Evolutionary conservation across 768 basidiomycete species (phyloP).

Genomic region (Asterophora parasitica): DNA sequence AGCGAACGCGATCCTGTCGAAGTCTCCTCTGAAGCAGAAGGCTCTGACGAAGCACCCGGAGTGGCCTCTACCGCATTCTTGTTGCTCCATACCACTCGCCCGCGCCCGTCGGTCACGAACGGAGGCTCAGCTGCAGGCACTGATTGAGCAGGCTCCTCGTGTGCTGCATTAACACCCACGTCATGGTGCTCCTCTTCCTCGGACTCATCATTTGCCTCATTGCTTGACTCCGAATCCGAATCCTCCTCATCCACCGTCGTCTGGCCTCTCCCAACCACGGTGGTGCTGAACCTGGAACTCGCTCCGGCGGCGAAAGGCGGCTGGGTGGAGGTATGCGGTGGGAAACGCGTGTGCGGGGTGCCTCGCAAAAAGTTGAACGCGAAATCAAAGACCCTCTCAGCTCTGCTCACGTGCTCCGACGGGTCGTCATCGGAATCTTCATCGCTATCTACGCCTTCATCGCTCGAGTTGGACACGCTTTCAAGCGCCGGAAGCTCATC

Average conservation of each 20-base stretch:
- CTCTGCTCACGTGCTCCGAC: background rate
- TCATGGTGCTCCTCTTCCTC: slow-evolving; percentile 1
- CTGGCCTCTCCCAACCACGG: slow-evolving; percentile 11
- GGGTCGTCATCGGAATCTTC: slow-evolving; percentile 7
- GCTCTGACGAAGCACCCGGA: background rate
- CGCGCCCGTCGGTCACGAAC: slow-evolving; percentile 62
- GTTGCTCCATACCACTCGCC: slow-evolving; percentile 48
- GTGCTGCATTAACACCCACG: background rate
- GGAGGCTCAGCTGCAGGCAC: slow-evolving; percentile 32
- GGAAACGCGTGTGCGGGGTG: background rate
- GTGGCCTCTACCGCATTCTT: slow-evolving; percentile 13
- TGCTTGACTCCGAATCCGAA: background rate
- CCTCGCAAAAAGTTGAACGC: background rate
- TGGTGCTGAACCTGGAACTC: slow-evolving; percentile 11
- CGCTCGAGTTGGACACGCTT: slow-evolving; percentile 31
- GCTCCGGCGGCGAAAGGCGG: background rate
- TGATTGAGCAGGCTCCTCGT: background rate
- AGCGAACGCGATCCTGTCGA: slow-evolving; percentile 17
- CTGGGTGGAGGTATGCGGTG: background rate
- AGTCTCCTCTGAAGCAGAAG: slow-evolving; percentile 9
- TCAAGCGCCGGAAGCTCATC: slow-evolving; percentile 35
- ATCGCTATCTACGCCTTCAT: slow-evolving; percentile 16
- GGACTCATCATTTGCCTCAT: too few species aligned
- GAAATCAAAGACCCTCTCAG: background rate
- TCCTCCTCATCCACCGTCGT: background rate